Evolutionary conservation across 441 rosid genomes (phyloP).

Genomic region (Arabidopsis hybrid): DNA sequence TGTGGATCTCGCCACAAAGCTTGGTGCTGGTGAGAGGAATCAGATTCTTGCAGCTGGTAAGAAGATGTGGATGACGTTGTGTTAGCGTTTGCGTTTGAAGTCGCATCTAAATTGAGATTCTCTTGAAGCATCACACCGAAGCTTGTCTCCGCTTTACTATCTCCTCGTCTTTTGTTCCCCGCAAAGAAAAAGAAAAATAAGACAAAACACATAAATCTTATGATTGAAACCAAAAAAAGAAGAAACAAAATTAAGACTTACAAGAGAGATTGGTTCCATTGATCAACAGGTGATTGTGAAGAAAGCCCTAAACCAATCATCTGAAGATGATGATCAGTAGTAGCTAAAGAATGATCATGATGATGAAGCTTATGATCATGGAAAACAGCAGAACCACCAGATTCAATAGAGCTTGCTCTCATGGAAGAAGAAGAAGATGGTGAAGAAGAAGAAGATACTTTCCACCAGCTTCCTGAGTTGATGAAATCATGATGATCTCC

Average conservation of each 20-base stretch:
- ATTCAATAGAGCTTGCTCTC: conserved; percentile 64
- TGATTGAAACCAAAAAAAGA: not conserved
- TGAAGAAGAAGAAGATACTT: conserved; percentile 69
- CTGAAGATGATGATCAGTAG: conserved; percentile 52
- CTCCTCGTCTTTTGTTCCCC: conserved; percentile 65
- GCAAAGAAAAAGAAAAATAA: conserved; percentile 11
- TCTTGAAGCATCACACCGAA: conserved; percentile 86
- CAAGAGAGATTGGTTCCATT: conserved; percentile 83
- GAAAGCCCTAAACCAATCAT: conserved; percentile 95
- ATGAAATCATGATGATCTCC: conserved; percentile 64
- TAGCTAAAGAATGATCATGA: conserved; percentile 46
- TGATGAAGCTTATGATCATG: conserved; percentile 62
- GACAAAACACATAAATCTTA: conserved; percentile 12
- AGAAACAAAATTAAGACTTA: conserved; percentile 46
- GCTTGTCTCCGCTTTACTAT: conserved; percentile 67
- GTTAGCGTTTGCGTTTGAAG: conserved; percentile 43
- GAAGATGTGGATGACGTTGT: conserved; percentile 48
- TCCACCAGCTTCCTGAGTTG: conserved; percentile 81
- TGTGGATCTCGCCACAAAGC: conserved; percentile 63
- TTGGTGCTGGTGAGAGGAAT: conserved; percentile 45
- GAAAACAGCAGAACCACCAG: conserved; percentile 63
- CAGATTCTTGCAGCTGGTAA: conserved; percentile 54
- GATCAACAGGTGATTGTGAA: conserved; percentile 67
- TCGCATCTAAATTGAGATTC: conserved; percentile 59
- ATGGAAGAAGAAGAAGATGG: conserved; percentile 49